Conservation (phyloP, 352 stramenopile genomes). For the Pseudoperonospora humuli region DNA sequence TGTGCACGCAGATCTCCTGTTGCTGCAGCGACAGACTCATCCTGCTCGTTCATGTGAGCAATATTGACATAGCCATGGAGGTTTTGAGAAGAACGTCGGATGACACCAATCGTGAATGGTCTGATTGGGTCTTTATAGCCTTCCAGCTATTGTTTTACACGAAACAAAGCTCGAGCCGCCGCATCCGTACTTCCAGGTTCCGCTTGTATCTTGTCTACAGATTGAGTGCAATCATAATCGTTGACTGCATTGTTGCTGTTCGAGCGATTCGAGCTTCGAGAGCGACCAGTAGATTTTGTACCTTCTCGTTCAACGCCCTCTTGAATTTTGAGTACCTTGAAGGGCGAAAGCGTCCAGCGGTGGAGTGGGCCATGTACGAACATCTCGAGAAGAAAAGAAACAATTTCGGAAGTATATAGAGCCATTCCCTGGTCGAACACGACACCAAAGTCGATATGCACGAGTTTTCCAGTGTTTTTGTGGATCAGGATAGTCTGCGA, state of each 20-base stretch:
- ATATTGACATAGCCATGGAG: too few relatives aligned
- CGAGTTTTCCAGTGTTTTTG: slow-evolving; percentile 93
- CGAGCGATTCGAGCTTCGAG: slow-evolving; percentile 14
- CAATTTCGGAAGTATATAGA: slow-evolving; percentile 93
- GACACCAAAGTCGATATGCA: slow-evolving; percentile 99
- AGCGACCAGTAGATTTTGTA: slow-evolving; percentile 6
- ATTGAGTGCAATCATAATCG: slow-evolving; percentile 13
- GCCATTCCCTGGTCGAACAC: slow-evolving; percentile 98
- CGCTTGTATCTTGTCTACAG: slow-evolving; percentile 20
- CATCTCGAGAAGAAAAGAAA: slow-evolving; percentile 99
- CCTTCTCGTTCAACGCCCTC: slow-evolving; percentile 27
- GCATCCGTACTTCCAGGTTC: slow-evolving; percentile 60
- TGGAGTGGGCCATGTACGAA: slow-evolving; percentile 98
- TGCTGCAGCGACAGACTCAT: too few relatives aligned
- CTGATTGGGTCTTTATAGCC: slow-evolving; percentile 97
- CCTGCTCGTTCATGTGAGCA: too few relatives aligned
- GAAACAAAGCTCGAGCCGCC: slow-evolving; percentile 89
- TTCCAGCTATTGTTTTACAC: slow-evolving; percentile 97
- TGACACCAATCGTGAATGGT: too few relatives aligned
- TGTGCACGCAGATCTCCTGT: too few relatives aligned
- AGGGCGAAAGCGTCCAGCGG: slow-evolving; percentile 92
- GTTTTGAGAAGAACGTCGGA: too few relatives aligned
- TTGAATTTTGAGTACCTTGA: slow-evolving; percentile 83
- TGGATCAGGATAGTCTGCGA: slow-evolving; percentile 98
- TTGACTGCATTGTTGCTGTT: slow-evolving; percentile 6